Evolutionary conservation across 129 eudicot genomes (phyloP).

Genomic region (Ambrosia artemisiifolia): DNA sequence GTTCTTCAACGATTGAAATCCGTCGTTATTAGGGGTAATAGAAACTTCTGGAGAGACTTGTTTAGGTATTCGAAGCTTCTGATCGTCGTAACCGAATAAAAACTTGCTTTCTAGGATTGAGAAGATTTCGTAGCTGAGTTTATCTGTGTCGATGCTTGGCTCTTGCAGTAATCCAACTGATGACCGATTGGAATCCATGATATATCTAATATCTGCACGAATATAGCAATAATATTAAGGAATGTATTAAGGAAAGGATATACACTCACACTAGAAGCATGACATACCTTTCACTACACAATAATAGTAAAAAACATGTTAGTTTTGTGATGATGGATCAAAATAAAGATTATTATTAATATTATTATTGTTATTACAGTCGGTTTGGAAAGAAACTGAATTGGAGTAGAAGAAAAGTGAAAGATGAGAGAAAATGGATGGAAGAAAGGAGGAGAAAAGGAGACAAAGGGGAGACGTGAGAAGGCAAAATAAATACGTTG

Average conservation of each 20-base stretch:
- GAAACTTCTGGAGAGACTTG: constrained; percentile 38
- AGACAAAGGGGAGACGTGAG: constrained; percentile 44
- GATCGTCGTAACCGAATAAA: constrained; percentile 69
- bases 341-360: too few relatives aligned
- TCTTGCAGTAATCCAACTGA: constrained; percentile 51
- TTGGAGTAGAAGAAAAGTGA: constrained; percentile 23
- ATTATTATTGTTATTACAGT: background rate
- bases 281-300: constrained; percentile 3
- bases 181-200: constrained; percentile 36
- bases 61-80: constrained; percentile 61
- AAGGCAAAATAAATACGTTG: constrained; percentile 36
- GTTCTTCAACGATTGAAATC: constrained; percentile 44
- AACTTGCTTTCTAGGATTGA: constrained; percentile 84
- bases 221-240: background rate
- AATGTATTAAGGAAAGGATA: too few relatives aligned
- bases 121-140: constrained; percentile 90
- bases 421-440: background rate
- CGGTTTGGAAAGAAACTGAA: background rate
- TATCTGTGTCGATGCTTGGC: constrained; percentile 77
- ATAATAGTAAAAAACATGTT: background rate
- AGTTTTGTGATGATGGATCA: too few relatives aligned
- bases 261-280: constrained; percentile 22
- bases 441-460: constrained; percentile 18
- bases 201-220: background rate
- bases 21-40: constrained; percentile 21